A percentile compares a stretch with the other conserved stretches of the same genome.
Evolutionary conservation across 2,329 filamentous ascomycete genomes (phyloP).

Genomic region (Raffaelea albimanens): DNA sequence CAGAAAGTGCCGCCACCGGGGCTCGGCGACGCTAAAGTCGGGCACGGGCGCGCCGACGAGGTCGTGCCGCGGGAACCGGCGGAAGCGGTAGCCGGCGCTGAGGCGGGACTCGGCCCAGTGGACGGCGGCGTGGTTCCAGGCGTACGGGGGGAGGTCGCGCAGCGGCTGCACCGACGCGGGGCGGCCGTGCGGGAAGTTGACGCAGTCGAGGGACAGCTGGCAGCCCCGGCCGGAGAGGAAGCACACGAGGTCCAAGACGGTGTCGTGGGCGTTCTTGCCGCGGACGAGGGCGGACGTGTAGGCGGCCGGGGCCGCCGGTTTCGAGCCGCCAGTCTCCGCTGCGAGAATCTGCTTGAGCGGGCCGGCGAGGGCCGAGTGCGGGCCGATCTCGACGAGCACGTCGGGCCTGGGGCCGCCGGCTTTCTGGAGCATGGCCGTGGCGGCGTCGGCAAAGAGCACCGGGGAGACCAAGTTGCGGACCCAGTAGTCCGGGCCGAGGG

Average conservation of each 20-base stretch:
- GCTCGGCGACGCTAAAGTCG: conserved; percentile 6
- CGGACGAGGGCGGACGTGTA: not conserved
- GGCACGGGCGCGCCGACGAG: conserved; percentile 11
- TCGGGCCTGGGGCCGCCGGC: conserved; percentile 6
- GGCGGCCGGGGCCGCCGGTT: too few species aligned
- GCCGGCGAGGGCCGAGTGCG: conserved; percentile 16
- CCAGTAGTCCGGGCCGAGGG: conserved; percentile 3
- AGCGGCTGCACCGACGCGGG: not conserved
- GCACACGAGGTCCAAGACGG: not conserved
- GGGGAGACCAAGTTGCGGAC: not conserved
- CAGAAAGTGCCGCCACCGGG: conserved; percentile 11
- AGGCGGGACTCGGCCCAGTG: conserved; percentile 12
- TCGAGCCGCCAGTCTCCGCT: not conserved
- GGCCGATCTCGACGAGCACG: conserved; percentile 17
- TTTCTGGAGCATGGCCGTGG: conserved; percentile 9
- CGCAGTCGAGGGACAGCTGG: not conserved
- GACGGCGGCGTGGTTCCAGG: conserved; percentile 11
- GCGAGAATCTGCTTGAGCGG: conserved; percentile 15
- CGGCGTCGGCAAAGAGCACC: conserved; percentile 4
- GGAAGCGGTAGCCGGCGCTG: not conserved
- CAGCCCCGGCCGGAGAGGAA: not conserved
- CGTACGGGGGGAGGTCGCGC: conserved; percentile 11
- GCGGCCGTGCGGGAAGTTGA: not conserved
- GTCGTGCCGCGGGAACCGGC: conserved; percentile 8
- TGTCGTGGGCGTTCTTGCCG: conserved; percentile 4